Evolutionary conservation across 805 yeast species (phyloP).

Genomic region (Saccharomycopsis olivae): DNA sequence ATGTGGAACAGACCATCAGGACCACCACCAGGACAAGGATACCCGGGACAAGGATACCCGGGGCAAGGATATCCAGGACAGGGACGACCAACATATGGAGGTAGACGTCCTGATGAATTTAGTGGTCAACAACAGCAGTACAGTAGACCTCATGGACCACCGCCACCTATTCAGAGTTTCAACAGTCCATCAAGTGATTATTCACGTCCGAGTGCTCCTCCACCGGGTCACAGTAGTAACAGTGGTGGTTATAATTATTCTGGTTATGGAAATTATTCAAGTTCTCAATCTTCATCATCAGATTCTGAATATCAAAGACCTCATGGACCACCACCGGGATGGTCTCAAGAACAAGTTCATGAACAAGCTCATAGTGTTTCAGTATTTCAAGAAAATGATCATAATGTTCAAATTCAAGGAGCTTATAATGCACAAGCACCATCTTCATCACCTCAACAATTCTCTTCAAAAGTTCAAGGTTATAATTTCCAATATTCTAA

Average conservation of each 20-base stretch:
- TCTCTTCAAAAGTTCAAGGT: slow-evolving; percentile 14
- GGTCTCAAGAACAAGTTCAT: slow-evolving; percentile 15
- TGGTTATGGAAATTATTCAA: neutral
- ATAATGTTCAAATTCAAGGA: slow-evolving; percentile 13
- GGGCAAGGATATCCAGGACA: slow-evolving; percentile 9
- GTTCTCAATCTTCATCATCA: neutral
- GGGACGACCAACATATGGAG: slow-evolving; percentile 8
- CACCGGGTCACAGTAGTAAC: slow-evolving; percentile 3
- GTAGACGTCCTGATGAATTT: slow-evolving; percentile 15
- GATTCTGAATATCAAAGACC: slow-evolving; percentile 10
- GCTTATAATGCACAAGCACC: slow-evolving; percentile 16
- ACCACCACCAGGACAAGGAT: slow-evolving; percentile 12
- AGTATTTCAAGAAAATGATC: slow-evolving; percentile 17
- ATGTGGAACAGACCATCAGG: slow-evolving; percentile 15
- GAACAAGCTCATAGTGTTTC: slow-evolving; percentile 16
- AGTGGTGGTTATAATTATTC: slow-evolving; percentile 6
- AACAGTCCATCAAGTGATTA: slow-evolving; percentile 1
- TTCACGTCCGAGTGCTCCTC: neutral
- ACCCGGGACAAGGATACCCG: neutral
- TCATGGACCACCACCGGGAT: slow-evolving; percentile 19
- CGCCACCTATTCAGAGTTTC: slow-evolving; percentile 17
- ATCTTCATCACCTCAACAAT: slow-evolving; percentile 18
- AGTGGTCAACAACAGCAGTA: neutral
- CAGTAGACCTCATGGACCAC: slow-evolving; percentile 21
- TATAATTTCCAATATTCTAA: slow-evolving; percentile 33